Conservation (phyloP, 2,329 filamentous ascomycete species). For the Colletotrichum falcatum region DNA sequence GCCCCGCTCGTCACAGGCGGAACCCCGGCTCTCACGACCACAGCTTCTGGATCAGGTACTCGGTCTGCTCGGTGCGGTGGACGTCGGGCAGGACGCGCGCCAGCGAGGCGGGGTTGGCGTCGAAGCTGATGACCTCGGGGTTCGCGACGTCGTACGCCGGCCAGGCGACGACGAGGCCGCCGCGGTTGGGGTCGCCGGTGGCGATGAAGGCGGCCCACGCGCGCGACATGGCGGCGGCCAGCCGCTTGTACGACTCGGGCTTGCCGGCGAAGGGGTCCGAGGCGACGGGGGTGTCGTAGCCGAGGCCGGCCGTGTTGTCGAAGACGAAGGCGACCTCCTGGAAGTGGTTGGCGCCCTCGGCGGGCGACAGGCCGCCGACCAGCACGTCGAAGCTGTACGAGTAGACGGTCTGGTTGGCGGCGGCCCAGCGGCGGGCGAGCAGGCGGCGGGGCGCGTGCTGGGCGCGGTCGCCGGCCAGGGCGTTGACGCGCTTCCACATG, state of each 20-base stretch:
- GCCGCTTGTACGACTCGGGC: constrained; percentile 54
- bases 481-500: constrained; percentile 66
- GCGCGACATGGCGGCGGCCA: constrained; percentile 61
- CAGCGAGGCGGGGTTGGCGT: constrained; percentile 58
- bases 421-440: constrained; percentile 64
- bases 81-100: constrained; percentile 59
- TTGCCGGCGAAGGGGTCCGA: constrained; percentile 54
- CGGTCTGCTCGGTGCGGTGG: constrained; percentile 57
- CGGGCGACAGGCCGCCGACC: constrained; percentile 39
- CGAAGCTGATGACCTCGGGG: constrained; percentile 61
- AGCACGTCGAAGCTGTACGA: constrained; percentile 62
- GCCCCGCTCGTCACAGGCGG: not conserved
- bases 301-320: constrained; percentile 61
- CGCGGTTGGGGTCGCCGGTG: constrained; percentile 57
- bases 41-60: constrained; percentile 49
- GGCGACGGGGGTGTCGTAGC: constrained; percentile 61
- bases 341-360: constrained; percentile 47
- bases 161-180: constrained; percentile 49
- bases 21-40: constrained; percentile 7
- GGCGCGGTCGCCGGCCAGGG: constrained; percentile 65
- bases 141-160: constrained; percentile 55
- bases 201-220: constrained; percentile 66
- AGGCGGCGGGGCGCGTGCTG: constrained; percentile 68
- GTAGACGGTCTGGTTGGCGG: constrained; percentile 63
- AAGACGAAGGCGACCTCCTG: constrained; percentile 57